A percentile compares a stretch with the other conserved stretches of the same genome.
Conservation (phyloP, 1,284 basidiomycete genomes). For the Ustilago bromivora region DNA sequence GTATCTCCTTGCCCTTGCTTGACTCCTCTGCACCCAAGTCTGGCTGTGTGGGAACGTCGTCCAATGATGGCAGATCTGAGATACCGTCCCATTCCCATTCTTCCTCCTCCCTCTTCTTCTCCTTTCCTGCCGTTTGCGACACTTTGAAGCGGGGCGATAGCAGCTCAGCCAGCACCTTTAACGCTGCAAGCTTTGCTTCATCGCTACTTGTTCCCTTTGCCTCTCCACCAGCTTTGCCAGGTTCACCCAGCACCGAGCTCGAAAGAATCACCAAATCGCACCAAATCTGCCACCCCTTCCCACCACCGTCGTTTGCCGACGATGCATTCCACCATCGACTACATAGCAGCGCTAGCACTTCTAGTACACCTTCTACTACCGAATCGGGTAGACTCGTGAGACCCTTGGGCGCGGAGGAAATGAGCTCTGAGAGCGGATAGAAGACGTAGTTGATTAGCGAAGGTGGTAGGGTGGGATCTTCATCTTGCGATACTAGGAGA, state of each 20-base stretch:
- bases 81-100: conserved; percentile 68
- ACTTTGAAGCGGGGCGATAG: conserved; percentile 38
- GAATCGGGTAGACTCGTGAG: conserved; percentile 49
- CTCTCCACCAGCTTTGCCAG: background rate
- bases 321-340: conserved; percentile 62
- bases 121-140: background rate
- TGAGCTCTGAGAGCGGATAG: conserved; percentile 64
- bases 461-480: conserved; percentile 21
- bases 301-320: conserved; percentile 5
- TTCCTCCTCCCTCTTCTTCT: background rate
- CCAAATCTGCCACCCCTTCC: conserved; percentile 57
- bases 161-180: conserved; percentile 43
- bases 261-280: conserved; percentile 64
- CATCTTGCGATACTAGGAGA: background rate
- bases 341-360: conserved; percentile 42
- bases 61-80: conserved; percentile 59
- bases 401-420: conserved; percentile 38
- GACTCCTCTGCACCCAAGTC: background rate
- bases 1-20: background rate
- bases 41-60: conserved; percentile 19
- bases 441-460: conserved; percentile 64
- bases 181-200: conserved; percentile 45
- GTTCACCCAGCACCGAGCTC: conserved; percentile 32
- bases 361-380: conserved; percentile 37
- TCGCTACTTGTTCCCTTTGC: conserved; percentile 14